Evolutionary conservation across 139 green algal genomes (phyloP).

Genomic region (Parachlorella kessleri): DNA sequence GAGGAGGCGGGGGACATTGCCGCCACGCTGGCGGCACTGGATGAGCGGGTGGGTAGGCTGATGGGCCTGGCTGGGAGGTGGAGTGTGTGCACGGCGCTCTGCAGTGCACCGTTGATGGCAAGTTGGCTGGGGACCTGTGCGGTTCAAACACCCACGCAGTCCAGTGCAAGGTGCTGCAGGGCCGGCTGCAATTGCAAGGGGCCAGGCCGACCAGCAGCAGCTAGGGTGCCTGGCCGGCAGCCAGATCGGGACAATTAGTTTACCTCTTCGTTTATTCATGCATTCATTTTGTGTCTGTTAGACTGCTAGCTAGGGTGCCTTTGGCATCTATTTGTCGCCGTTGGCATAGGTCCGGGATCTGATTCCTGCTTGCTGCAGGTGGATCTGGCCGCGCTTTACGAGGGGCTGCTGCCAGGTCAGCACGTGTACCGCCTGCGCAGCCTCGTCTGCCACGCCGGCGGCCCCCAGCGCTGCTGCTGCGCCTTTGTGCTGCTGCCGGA

Average conservation of each 20-base stretch:
- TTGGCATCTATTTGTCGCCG: too few relatives aligned
- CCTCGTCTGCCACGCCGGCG: slow-evolving; percentile 80
- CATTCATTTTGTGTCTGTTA: too few relatives aligned
- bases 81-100: not conserved
- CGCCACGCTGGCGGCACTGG: slow-evolving; percentile 16
- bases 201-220: too few relatives aligned
- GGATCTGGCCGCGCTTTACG: not conserved
- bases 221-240: too few relatives aligned
- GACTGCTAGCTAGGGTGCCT: too few relatives aligned
- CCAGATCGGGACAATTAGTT: too few relatives aligned
- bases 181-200: too few relatives aligned
- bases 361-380: not conserved
- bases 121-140: too few relatives aligned
- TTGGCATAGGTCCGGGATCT: too few relatives aligned
- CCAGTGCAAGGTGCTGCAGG: too few relatives aligned
- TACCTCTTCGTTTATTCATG: too few relatives aligned
- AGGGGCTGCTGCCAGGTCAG: not conserved
- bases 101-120: not conserved
- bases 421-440: slow-evolving; percentile 50
- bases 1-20: slow-evolving; percentile 41
- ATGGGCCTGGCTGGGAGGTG: not conserved
- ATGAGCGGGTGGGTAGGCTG: slow-evolving; percentile 4
- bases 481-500: slow-evolving; percentile 57
- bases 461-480: not conserved
- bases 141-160: too few relatives aligned